phyloP scores from a whole-genome alignment of 805 yeast genomes.

The baker's yeast (Saccharomyces cerevisiae) region DNA sequence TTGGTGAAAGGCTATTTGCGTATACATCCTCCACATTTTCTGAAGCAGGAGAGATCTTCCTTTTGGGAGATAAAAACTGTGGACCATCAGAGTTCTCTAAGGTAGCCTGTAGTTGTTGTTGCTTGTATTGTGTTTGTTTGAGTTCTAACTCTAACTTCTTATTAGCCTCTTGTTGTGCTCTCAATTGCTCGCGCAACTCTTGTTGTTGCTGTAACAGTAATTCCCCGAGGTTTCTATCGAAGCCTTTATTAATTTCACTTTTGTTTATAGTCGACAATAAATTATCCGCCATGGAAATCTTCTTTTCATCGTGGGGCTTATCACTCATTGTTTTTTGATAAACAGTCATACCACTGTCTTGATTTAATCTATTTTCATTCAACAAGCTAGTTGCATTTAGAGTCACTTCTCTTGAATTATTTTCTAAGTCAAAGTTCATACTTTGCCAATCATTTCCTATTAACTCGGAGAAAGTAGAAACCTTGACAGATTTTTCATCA shows the following conservation, averaged over 20 bases:
- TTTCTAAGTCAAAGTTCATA: not conserved
- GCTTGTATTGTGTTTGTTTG: constrained; percentile 23
- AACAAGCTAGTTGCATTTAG: not conserved
- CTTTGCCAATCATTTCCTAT: not conserved
- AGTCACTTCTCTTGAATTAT: not conserved
- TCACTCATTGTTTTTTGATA: not conserved
- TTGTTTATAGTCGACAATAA: not conserved
- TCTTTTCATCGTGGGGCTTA: not conserved
- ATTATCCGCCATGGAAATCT: not conserved
- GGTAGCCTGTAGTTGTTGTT: constrained; percentile 21
- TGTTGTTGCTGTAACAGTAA: constrained; percentile 22
- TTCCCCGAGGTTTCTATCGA: constrained; percentile 7
- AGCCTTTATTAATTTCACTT: constrained; percentile 1
- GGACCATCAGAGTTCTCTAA: constrained; percentile 12
- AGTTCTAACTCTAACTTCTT: constrained; percentile 23
- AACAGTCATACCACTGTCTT: not conserved
- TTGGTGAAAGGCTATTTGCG: not conserved
- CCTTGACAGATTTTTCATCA: not conserved
- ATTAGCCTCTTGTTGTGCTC: constrained; percentile 26
- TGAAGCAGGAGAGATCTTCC: not conserved
- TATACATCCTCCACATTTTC: not conserved
- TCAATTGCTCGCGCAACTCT: constrained; percentile 22
- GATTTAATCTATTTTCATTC: not conserved
- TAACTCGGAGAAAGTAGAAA: not conserved
- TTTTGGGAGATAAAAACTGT: constrained; percentile 4